Evolutionary conservation across 2,329 filamentous ascomycete genomes (phyloP).

Genomic region (Zymoseptoria brevis): DNA sequence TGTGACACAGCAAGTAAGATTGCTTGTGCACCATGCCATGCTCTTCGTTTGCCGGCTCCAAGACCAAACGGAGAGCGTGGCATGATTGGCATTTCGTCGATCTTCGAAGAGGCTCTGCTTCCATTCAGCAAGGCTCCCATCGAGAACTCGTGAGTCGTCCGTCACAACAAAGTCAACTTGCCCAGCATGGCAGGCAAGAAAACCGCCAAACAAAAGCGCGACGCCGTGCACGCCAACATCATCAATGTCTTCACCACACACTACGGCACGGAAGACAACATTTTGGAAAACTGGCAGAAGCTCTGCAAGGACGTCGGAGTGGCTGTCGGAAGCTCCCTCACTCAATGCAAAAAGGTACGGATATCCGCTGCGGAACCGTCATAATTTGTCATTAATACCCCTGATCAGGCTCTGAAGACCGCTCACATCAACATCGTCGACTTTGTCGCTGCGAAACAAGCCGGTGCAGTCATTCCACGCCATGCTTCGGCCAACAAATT

Average conservation of each 20-base stretch:
- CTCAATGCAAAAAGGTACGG: constrained; percentile 18
- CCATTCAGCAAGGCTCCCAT: too few relatives aligned
- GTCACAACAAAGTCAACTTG: neutral
- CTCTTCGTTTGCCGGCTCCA: neutral
- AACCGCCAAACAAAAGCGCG: neutral
- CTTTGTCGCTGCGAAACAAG: constrained; percentile 10
- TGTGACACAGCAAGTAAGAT: too few relatives aligned
- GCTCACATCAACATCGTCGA: constrained; percentile 17
- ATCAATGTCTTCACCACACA: constrained; percentile 3
- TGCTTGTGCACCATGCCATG: neutral
- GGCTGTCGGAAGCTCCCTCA: constrained; percentile 8
- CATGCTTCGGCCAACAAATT: constrained; percentile 7
- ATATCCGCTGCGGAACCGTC: neutral
- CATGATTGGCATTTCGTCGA: neutral
- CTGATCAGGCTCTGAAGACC: constrained; percentile 7
- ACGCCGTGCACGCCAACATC: neutral
- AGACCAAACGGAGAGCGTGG: neutral
- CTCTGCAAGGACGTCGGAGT: constrained; percentile 16
- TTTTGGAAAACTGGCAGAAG: constrained; percentile 9
- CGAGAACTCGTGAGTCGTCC: too few relatives aligned
- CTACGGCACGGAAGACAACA: constrained; percentile 3
- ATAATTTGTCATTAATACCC: neutral
- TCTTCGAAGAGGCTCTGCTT: neutral
- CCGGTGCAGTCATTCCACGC: neutral
- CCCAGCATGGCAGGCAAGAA: neutral